phyloP scores from a whole-genome alignment of 768 basidiomycete genomes.

The Tylopilus rubrobrunneus region DNA sequence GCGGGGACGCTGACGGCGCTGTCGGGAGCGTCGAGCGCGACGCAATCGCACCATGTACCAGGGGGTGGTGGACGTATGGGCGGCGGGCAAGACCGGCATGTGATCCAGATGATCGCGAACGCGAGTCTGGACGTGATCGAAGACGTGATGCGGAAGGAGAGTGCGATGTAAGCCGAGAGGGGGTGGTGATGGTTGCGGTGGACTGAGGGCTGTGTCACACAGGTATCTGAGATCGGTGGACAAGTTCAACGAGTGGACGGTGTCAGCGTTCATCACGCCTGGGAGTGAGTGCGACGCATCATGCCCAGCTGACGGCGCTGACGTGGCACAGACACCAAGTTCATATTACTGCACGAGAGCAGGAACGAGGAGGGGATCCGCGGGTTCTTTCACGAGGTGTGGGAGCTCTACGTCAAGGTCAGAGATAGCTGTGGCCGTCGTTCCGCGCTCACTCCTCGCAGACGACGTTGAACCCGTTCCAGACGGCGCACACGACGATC shows the following conservation, averaged over 20 bases:
- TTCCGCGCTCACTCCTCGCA: constrained; percentile 29
- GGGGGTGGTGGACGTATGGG: constrained; percentile 68
- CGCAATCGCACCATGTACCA: constrained; percentile 55
- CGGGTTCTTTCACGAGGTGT: constrained; percentile 88
- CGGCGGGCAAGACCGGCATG: constrained; percentile 84
- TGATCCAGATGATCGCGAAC: constrained; percentile 99
- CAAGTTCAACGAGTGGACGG: constrained; percentile 98
- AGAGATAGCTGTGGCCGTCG: neutral
- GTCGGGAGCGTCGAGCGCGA: constrained; percentile 77
- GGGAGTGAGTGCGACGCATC: constrained; percentile 61
- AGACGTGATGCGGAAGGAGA: constrained; percentile 83
- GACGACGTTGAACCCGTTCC: constrained; percentile 95
- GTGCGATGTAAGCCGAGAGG: constrained; percentile 60
- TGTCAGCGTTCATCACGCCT: constrained; percentile 93
- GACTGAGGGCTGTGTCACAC: constrained; percentile 17
- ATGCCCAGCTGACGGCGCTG: neutral
- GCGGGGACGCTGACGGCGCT: constrained; percentile 85
- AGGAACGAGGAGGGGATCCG: constrained; percentile 98
- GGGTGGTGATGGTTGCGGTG: constrained; percentile 4
- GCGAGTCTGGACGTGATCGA: constrained; percentile 94
- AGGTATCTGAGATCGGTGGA: constrained; percentile 97
- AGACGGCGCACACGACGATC: constrained; percentile 83
- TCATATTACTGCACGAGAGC: constrained; percentile 88
- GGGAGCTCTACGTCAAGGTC: constrained; percentile 98
- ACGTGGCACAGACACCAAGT: constrained; percentile 75